Evolutionary conservation across 169 alveolate genomes (phyloP).

Genomic region (Plasmodium vinckei): DNA sequence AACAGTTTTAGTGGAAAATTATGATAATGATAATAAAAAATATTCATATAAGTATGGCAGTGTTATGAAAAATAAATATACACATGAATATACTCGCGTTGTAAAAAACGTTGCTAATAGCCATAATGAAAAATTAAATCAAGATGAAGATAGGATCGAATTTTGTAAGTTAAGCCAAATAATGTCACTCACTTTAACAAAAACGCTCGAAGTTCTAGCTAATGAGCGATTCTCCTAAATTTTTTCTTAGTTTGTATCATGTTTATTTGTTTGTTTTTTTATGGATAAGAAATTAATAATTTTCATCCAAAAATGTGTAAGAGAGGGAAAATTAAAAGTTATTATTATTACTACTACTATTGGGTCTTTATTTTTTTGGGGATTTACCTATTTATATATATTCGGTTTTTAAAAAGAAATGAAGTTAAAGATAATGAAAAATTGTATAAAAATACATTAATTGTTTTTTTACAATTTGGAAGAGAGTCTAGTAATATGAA

Average conservation of each 20-base stretch:
- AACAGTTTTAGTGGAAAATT: conserved; percentile 29
- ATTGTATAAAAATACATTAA: no score
- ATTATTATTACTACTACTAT: no score
- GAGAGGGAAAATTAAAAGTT: no score
- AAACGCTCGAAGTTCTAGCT: conserved; percentile 46
- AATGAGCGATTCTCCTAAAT: conserved; percentile 26
- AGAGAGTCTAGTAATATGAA: no score
- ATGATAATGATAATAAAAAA: background rate
- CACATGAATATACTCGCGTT: conserved; percentile 2
- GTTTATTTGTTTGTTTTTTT: background rate
- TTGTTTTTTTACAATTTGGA: no score
- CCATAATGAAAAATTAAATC: background rate
- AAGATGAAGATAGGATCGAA: conserved; percentile 19
- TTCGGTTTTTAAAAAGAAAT: no score
- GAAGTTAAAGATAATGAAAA: no score
- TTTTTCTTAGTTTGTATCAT: no score
- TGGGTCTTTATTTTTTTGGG: no score
- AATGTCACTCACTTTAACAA: conserved; percentile 44
- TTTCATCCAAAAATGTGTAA: no score
- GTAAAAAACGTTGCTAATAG: background rate
- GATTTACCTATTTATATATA: no score
- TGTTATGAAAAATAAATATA: conserved; percentile 3
- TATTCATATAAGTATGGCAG: background rate
- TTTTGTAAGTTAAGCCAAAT: conserved; percentile 36
- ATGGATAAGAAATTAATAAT: no score